Conservation (phyloP, 768 basidiomycete species). For the Steccherinum ochraceum region DNA sequence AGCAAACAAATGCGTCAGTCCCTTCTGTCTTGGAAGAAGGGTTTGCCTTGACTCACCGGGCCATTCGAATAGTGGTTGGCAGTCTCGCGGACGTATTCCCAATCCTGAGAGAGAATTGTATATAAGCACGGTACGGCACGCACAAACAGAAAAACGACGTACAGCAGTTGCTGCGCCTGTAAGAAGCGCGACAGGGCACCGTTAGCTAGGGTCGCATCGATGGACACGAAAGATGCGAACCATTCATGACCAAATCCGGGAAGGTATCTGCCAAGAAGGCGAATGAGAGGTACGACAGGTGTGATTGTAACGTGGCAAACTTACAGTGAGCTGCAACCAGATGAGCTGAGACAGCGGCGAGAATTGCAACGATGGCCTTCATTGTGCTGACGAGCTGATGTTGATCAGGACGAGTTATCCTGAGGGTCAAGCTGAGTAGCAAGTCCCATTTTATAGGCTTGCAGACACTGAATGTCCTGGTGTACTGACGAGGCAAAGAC, state of each 20-base stretch:
- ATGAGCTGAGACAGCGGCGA: slow-evolving; percentile 13
- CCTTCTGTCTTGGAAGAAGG: neutral
- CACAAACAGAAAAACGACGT: neutral
- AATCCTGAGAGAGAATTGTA: slow-evolving; percentile 14
- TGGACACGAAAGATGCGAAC: slow-evolving; percentile 9
- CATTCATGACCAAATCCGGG: slow-evolving; percentile 23
- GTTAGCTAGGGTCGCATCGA: too few relatives aligned
- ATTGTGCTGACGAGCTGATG: slow-evolving; percentile 3
- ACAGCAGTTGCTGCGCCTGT: slow-evolving; percentile 6
- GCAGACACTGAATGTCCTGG: neutral
- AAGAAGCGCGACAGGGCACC: neutral
- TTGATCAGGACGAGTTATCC: neutral
- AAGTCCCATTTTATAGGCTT: neutral
- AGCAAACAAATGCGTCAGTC: neutral
- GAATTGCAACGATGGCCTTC: slow-evolving; percentile 15
- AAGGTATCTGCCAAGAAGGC: slow-evolving; percentile 20
- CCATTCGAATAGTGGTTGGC: slow-evolving; percentile 25
- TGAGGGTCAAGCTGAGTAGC: neutral
- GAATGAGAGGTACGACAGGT: neutral
- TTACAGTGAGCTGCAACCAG: slow-evolving; percentile 15
- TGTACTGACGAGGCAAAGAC: neutral
- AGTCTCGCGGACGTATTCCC: slow-evolving; percentile 26
- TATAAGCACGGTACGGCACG: neutral
- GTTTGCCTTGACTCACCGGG: slow-evolving; percentile 18
- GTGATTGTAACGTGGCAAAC: neutral